A percentile compares a stretch with the other conserved stretches of the same genome.
Evolutionary conservation across 352 stramenopile genomes (phyloP).

Genomic region (Pythium biforme): DNA sequence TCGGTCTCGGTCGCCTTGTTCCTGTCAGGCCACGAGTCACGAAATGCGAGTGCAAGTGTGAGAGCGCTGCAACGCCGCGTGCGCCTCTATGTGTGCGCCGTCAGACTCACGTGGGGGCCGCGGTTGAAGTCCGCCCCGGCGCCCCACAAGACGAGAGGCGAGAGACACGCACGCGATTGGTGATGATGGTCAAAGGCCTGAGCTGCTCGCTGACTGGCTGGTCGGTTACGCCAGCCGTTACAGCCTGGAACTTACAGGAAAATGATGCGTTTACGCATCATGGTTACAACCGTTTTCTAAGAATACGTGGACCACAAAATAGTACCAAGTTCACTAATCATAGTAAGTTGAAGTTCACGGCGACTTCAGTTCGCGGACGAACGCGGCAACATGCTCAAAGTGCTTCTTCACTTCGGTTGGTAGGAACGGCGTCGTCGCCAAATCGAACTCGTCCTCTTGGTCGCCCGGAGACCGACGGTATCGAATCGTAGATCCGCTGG

Average conservation of each 20-base stretch:
- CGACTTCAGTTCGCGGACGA: slow-evolving; percentile 25
- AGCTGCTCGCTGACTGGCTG: slow-evolving; percentile 16
- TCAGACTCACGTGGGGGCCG: slow-evolving; percentile 23
- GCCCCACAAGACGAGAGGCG: background rate
- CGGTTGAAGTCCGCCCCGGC: slow-evolving; percentile 7
- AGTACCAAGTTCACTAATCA: too few species aligned
- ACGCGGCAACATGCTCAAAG: slow-evolving; percentile 24
- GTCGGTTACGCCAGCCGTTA: background rate
- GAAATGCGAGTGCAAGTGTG: background rate
- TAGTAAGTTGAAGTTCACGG: slow-evolving; percentile 1
- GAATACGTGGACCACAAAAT: too few species aligned
- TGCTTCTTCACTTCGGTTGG: slow-evolving; percentile 25
- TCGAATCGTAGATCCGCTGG: slow-evolving; percentile 39
- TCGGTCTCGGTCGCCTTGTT: background rate
- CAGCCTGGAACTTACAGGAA: too few species aligned
- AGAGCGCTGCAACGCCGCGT: slow-evolving; percentile 6
- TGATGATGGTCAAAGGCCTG: slow-evolving; percentile 3
- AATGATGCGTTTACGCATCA: slow-evolving; percentile 2
- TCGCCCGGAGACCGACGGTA: slow-evolving; percentile 15
- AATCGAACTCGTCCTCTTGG: slow-evolving; percentile 24
- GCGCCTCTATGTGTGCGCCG: background rate
- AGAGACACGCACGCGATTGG: background rate
- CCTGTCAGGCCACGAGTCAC: background rate
- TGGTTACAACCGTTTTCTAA: slow-evolving; percentile 1
- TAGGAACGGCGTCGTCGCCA: slow-evolving; percentile 14